A percentile compares a stretch with the other conserved stretches of the same genome.
These are phyloP conservation scores for Pseudocercospora cruenta DNA, from an alignment of 2,329 filamentous ascomycete species.

Conservation along the genomic window DNA sequence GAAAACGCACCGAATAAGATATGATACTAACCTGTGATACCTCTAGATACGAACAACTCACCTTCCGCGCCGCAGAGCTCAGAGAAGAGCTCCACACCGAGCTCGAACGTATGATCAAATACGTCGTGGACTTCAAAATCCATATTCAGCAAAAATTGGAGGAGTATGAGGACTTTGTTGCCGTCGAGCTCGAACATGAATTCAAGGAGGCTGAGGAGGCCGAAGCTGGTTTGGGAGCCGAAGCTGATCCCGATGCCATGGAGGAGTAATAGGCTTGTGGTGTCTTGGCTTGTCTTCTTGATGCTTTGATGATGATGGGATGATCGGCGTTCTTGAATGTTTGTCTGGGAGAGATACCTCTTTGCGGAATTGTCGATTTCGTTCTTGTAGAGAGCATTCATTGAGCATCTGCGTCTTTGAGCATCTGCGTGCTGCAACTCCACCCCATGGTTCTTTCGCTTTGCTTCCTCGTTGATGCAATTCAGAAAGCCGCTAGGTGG, in stretches of 20 bases:
- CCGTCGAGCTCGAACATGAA: conserved; percentile 80
- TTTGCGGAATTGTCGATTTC: background rate
- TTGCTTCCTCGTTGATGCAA: too few species aligned
- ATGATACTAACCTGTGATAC: background rate
- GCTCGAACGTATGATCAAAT: conserved; percentile 92
- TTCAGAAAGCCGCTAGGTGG: too few species aligned
- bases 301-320: conserved; percentile 16
- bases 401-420: background rate
- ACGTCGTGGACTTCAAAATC: conserved; percentile 98
- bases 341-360: conserved; percentile 13
- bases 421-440: too few species aligned
- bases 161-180: conserved; percentile 91
- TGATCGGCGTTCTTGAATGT: background rate
- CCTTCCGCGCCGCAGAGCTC: conserved; percentile 77
- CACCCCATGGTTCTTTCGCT: too few species aligned
- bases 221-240: conserved; percentile 16
- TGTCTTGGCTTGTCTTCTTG: background rate
- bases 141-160: conserved; percentile 91
- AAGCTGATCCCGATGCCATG: conserved; percentile 21
- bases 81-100: conserved; percentile 98
- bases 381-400: background rate
- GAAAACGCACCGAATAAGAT: background rate
- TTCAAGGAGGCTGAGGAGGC: conserved; percentile 55
- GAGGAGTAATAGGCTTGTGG: conserved; percentile 16
- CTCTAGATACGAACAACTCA: conserved; percentile 84